Evolutionary conservation across 2,329 filamentous ascomycete species (phyloP).

Genomic region (Pyrenophora tritici-repentis): DNA sequence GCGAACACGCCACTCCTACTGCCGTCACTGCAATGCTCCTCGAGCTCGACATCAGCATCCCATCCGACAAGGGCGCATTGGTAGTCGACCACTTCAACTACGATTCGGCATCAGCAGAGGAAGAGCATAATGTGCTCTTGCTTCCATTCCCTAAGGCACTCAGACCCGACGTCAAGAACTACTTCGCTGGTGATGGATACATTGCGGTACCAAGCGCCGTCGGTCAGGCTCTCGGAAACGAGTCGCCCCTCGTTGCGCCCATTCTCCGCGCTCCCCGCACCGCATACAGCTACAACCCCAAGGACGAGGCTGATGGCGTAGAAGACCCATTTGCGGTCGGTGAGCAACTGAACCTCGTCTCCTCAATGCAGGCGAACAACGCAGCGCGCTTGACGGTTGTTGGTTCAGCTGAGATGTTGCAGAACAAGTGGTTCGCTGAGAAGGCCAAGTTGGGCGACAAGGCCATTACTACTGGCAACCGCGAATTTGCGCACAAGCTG

Average conservation of each 20-base stretch:
- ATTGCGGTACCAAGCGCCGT: constrained; percentile 82
- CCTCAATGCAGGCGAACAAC: constrained; percentile 87
- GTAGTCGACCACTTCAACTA: constrained; percentile 97
- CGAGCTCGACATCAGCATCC: constrained; percentile 88
- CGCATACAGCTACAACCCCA: constrained; percentile 91
- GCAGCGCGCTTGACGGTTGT: constrained; percentile 86
- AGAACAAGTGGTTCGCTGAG: constrained; percentile 86
- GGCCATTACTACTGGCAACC: constrained; percentile 72
- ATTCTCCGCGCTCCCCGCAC: constrained; percentile 82
- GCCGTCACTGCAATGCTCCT: constrained; percentile 78
- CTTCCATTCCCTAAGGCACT: constrained; percentile 69
- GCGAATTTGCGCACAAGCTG: constrained; percentile 81
- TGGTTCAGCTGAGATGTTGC: constrained; percentile 83
- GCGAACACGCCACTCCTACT: constrained; percentile 69
- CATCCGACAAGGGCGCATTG: constrained; percentile 79
- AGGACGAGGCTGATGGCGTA: constrained; percentile 73
- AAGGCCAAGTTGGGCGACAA: constrained; percentile 65
- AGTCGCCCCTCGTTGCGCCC: constrained; percentile 75
- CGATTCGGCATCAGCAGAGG: constrained; percentile 74
- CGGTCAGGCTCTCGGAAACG: constrained; percentile 79
- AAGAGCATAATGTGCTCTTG: constrained; percentile 87
- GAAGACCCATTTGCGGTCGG: constrained; percentile 88
- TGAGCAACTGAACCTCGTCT: constrained; percentile 81
- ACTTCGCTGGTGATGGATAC: constrained; percentile 72
- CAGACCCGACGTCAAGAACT: constrained; percentile 73